Conservation (phyloP, 2,329 filamentous ascomycete species). For the Ophiostoma quercus region DNA sequence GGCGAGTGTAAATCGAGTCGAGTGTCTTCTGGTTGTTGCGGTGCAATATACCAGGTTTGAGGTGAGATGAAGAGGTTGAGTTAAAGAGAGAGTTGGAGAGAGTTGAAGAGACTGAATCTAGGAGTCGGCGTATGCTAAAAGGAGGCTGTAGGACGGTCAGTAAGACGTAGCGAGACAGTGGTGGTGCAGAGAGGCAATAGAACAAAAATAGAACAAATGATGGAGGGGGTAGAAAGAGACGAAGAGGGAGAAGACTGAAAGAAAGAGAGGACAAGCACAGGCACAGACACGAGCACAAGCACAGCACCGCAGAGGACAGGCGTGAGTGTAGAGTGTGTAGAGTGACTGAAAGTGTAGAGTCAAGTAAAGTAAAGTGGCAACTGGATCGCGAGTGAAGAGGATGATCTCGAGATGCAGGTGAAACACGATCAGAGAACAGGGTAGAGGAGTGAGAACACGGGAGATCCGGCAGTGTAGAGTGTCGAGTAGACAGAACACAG, state of each 20-base stretch:
- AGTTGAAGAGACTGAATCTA: not conserved
- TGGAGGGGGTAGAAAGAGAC: not conserved
- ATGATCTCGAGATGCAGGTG: not conserved
- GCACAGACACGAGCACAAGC: constrained; percentile 4
- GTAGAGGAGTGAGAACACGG: not conserved
- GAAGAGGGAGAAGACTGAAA: constrained; percentile 1
- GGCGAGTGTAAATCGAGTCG: no score
- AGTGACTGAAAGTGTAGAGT: not conserved
- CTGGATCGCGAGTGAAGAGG: not conserved
- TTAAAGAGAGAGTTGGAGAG: not conserved
- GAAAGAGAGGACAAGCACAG: constrained; percentile 3
- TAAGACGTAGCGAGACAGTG: constrained; percentile 15
- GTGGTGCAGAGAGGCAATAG: constrained; percentile 7
- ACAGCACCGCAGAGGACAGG: not conserved
- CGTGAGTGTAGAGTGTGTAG: not conserved
- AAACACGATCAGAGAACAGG: not conserved
- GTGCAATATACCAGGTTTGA: not conserved
- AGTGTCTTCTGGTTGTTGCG: constrained; percentile 9
- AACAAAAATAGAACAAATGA: not conserved
- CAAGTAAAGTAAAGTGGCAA: not conserved
- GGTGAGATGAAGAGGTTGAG: not conserved
- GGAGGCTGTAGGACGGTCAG: constrained; percentile 25
- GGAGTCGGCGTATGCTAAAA: not conserved
- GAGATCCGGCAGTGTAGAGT: not conserved
- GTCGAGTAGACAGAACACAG: not conserved